Evolutionary conservation across 768 basidiomycete species (phyloP), one percentile per base, ranked within the genome.

Genomic region (Phylloporus rhodoxanthus): DNA sequence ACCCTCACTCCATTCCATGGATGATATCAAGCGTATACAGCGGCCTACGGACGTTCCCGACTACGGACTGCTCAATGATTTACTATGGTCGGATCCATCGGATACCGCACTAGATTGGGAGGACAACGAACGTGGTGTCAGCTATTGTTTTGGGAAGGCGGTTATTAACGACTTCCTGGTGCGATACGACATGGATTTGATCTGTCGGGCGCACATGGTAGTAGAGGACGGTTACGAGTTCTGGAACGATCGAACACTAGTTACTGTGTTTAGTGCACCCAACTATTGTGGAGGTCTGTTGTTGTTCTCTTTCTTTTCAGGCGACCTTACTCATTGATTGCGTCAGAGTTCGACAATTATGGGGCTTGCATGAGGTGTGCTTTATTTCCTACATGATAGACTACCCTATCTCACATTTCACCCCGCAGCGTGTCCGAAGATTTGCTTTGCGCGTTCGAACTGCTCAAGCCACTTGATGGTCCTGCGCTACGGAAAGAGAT

Each of bases 191-290:
- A 97, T 99, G 88, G 95, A 99, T 70, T 77, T 99, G 55, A 98
- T 99, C 71, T 98, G 96, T 74, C 86, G 96, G 43, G 96, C 96
- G 43, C 96, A 99, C 71, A 98, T 98, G 96, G 96, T 99, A 39
- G 96, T 99, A 54, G 96, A 99, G 68, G 91, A 94, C 63, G 95
- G 95, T 8, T 97, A 98, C 64, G 96, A 99, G 73, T 99, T 99
- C 65, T 99, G 96, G 91, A 97, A 98, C 61, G 96, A 99, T 62
- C 81, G 96, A 57, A 97, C 96, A 42, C 72, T 99, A 58, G 96
- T 99, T 46, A 99, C 96, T 1, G 93, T 99, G 48, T 99, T 99
- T 71, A 95, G 92, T 59, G 96, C 96, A 42, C 96, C 96, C 19
- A 96, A 96, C 61, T 93, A 92, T 60, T 93, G 91, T 64, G 91